Percentiles rank a stretch among this genome's conserved stretches.
phyloP scores from a whole-genome alignment of 164 flowering plant species.

The Chimonanthus salicifolius region DNA sequence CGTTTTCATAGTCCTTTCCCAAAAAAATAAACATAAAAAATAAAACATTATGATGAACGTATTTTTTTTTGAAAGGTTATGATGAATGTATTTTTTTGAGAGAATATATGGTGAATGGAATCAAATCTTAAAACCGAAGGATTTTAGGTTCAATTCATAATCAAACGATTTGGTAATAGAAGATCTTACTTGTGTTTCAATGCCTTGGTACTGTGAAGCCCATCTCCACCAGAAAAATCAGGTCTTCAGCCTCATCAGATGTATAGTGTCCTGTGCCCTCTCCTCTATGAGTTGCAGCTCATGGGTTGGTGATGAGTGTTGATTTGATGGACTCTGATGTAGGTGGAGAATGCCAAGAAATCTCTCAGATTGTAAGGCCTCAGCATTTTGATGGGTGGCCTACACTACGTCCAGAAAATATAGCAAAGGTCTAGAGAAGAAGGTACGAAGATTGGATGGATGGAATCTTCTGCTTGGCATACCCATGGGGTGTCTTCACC shows the following conservation, averaged over 20 bases:
- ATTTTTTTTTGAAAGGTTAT: no score
- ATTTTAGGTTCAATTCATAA: not conserved
- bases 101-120: not conserved
- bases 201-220: not conserved
- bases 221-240: not conserved
- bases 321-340: not conserved
- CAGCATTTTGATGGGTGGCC: not conserved
- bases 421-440: not conserved
- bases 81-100: no score
- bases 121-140: not conserved
- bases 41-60: no score
- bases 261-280: not conserved
- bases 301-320: not conserved
- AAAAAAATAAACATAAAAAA: no score
- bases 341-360: not conserved
- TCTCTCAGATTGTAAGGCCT: not conserved
- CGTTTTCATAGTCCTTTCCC: no score
- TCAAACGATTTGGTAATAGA: no score
- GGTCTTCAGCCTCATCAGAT: not conserved
- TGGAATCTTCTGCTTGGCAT: not conserved
- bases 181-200: not conserved
- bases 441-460: not conserved
- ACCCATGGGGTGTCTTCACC: not conserved
- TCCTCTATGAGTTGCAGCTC: not conserved
- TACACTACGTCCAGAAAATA: not conserved